phyloP scores from a whole-genome alignment of 148 eudicot genomes.

The Agrostemma githago region DNA sequence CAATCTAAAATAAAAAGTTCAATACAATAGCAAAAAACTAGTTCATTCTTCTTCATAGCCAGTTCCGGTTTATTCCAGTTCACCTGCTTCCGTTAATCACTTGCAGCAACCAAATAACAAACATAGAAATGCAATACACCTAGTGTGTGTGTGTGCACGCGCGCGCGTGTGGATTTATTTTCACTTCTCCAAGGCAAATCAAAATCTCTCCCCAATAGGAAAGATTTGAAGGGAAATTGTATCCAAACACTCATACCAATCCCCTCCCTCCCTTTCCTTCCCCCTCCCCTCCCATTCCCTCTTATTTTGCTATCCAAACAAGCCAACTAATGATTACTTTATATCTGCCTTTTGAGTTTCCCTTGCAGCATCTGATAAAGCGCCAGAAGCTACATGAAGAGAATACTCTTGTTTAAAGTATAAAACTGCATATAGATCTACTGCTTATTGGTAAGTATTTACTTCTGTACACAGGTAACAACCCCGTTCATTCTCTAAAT shows the following conservation, averaged over 20 bases:
- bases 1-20: not conserved
- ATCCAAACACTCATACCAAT: too few species aligned
- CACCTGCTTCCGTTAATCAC: not conserved
- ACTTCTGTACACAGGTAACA: conserved; percentile 1
- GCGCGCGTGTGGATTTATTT: too few species aligned
- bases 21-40: not conserved
- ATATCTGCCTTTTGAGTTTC: not conserved
- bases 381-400: not conserved
- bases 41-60: not conserved
- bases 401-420: not conserved
- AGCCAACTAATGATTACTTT: not conserved
- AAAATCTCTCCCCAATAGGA: too few species aligned
- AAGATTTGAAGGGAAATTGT: too few species aligned
- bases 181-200: too few species aligned
- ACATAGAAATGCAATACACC: not conserved
- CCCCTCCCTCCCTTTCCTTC: too few species aligned
- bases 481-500: not conserved
- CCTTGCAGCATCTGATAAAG: not conserved
- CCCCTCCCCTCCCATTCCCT: too few species aligned
- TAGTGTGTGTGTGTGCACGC: not conserved
- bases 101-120: too few species aligned
- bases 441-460: not conserved
- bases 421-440: too few species aligned
- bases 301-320: too few species aligned
- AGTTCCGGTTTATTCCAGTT: not conserved